Conservation (phyloP, 2,329 filamentous ascomycete genomes). For the Stenocarpella maydis region DNA sequence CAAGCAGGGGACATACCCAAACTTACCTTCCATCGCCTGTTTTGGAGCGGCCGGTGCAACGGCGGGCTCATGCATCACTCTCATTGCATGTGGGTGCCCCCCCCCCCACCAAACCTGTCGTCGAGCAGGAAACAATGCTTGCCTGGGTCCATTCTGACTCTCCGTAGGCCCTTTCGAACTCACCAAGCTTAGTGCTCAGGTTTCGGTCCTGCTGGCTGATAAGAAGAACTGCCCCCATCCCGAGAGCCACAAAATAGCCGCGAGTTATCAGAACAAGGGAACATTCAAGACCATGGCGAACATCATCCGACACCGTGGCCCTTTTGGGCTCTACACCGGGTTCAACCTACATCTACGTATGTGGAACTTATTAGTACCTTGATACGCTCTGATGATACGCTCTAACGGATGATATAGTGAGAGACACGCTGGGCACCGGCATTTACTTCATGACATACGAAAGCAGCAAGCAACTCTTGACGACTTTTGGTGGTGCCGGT, state of each 20-base stretch:
- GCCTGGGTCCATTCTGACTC: conserved; percentile 18
- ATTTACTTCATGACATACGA: conserved; percentile 94
- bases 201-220: conserved; percentile 78
- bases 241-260: conserved; percentile 66
- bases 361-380: conserved; percentile 47
- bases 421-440: conserved; percentile 82
- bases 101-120: no score
- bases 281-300: conserved; percentile 79
- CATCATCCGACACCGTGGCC: conserved; percentile 77
- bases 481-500: conserved; percentile 74
- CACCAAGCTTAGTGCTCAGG: conserved; percentile 88
- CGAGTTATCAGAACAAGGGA: conserved; percentile 80
- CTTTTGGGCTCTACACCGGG: conserved; percentile 80
- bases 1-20: conserved; percentile 74
- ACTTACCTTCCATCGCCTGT: conserved; percentile 75
- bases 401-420: conserved; percentile 57
- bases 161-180: conserved; percentile 80
- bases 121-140: not conserved
- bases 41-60: conserved; percentile 82
- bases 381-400: not conserved
- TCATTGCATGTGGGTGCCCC: conserved; percentile 72
- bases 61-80: conserved; percentile 80
- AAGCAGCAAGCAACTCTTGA: conserved; percentile 82
- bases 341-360: conserved; percentile 80
- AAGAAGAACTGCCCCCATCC: conserved; percentile 55